Conservation (phyloP, 257 asterid genomes). For the Jasminum sambac region DNA sequence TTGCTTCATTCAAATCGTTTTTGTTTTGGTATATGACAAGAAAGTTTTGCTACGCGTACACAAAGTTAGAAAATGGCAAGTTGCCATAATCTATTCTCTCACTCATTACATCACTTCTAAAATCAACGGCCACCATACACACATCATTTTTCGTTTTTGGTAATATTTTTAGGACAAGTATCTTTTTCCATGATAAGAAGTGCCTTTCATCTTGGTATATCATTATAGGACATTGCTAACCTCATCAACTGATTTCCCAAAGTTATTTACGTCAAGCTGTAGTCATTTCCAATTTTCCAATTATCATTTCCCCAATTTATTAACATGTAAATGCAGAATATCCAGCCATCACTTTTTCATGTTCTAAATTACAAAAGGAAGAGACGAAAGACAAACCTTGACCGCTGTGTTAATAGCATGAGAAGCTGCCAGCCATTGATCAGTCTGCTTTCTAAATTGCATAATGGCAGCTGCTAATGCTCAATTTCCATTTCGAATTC, state of each 20-base stretch:
- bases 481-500: constrained; percentile 79
- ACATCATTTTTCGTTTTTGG: no score
- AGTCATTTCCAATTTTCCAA: neutral
- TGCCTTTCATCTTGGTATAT: neutral
- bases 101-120: no score
- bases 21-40: neutral
- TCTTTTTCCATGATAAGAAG: neutral
- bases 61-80: no score
- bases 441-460: constrained; percentile 75
- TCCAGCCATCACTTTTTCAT: neutral
- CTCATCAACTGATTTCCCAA: neutral
- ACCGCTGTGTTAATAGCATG: constrained; percentile 77
- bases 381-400: constrained; percentile 47
- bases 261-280: neutral
- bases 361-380: neutral
- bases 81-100: no score
- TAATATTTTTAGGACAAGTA: no score
- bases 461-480: constrained; percentile 52
- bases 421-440: constrained; percentile 88
- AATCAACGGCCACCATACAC: no score
- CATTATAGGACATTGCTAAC: constrained; percentile 2
- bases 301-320: neutral
- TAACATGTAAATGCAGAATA: neutral
- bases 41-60: neutral
- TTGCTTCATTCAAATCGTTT: neutral